phyloP scores from a whole-genome alignment of 768 basidiomycete genomes.

The Boletus edulis region DNA sequence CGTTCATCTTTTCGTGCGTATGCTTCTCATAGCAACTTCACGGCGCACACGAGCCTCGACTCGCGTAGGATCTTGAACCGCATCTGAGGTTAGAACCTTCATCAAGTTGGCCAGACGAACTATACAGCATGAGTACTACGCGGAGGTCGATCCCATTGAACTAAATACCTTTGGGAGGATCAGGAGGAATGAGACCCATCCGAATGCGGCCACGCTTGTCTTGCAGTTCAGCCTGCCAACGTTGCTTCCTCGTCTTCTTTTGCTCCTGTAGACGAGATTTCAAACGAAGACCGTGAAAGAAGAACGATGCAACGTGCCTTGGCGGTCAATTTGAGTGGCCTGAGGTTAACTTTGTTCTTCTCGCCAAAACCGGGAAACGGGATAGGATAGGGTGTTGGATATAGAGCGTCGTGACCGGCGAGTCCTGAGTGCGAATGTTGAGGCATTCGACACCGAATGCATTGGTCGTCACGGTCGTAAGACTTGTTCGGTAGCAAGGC shows the following conservation, averaged over 20 bases:
- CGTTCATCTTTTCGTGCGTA: slow-evolving; percentile 90
- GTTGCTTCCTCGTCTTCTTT: slow-evolving; percentile 95
- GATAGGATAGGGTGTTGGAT: slow-evolving; percentile 98
- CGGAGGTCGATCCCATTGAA: too few relatives aligned
- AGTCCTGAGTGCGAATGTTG: slow-evolving; percentile 62
- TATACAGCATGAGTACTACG: slow-evolving; percentile 26
- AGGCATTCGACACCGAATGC: slow-evolving; percentile 52
- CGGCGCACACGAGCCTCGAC: slow-evolving; percentile 93
- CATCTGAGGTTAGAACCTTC: slow-evolving; percentile 96
- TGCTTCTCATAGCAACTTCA: slow-evolving; percentile 89
- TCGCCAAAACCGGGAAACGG: slow-evolving; percentile 90
- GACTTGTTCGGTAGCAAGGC: slow-evolving; percentile 75
- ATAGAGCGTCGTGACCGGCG: slow-evolving; percentile 85
- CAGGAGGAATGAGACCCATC: slow-evolving; percentile 95
- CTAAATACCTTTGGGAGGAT: slow-evolving; percentile 83
- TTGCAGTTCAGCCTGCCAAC: slow-evolving; percentile 83
- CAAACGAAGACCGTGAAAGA: neutral
- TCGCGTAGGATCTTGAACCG: slow-evolving; percentile 95
- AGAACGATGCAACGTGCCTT: slow-evolving; percentile 45
- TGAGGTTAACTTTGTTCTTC: slow-evolving; percentile 72
- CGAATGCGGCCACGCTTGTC: slow-evolving; percentile 93
- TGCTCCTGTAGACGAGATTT: slow-evolving; percentile 54
- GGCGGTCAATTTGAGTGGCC: slow-evolving; percentile 89
- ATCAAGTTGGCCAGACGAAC: slow-evolving; percentile 95
- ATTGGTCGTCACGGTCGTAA: slow-evolving; percentile 72